Conservation (phyloP, 805 yeast species). For the Dipodascopsis uninucleata region DNA sequence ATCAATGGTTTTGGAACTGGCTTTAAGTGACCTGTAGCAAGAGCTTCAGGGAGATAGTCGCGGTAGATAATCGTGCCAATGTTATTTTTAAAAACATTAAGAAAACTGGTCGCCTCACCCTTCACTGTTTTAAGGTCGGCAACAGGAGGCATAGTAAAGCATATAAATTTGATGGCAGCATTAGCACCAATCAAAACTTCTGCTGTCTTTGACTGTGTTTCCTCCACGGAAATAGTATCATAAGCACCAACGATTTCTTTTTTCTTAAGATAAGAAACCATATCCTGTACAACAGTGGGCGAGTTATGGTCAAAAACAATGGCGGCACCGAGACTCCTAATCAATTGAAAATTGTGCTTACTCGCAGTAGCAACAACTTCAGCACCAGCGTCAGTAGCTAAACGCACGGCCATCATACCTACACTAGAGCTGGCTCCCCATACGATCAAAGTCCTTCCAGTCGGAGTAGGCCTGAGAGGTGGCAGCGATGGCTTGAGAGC, state of each 20-base stretch:
- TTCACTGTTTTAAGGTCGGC: too few species aligned
- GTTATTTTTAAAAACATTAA: too few species aligned
- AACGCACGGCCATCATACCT: slow-evolving; percentile 56
- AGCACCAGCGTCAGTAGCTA: slow-evolving; percentile 50
- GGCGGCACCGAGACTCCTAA: slow-evolving; percentile 50
- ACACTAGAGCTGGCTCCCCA: slow-evolving; percentile 69
- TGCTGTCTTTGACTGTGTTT: too few species aligned
- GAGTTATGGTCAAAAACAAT: slow-evolving; percentile 46
- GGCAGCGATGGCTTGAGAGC: slow-evolving; percentile 5
- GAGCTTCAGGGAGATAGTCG: slow-evolving; percentile 11
- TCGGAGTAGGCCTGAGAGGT: slow-evolving; percentile 1
- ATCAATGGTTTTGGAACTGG: slow-evolving; percentile 22
- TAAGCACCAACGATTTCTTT: slow-evolving; percentile 7
- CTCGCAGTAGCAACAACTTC: slow-evolving; percentile 54
- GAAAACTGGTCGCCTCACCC: too few species aligned
- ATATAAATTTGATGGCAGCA: too few species aligned
- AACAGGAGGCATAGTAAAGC: too few species aligned
- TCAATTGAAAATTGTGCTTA: slow-evolving; percentile 41
- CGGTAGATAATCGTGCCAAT: too few species aligned
- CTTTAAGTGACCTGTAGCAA: slow-evolving; percentile 5
- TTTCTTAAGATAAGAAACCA: slow-evolving; percentile 2
- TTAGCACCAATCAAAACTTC: too few species aligned
- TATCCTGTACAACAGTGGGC: slow-evolving; percentile 17
- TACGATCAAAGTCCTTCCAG: slow-evolving; percentile 39
- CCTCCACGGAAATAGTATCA: too few species aligned